These are phyloP conservation scores for Piper betle DNA, from an alignment of 164 flowering plant species.

Conservation along the genomic window DNA sequence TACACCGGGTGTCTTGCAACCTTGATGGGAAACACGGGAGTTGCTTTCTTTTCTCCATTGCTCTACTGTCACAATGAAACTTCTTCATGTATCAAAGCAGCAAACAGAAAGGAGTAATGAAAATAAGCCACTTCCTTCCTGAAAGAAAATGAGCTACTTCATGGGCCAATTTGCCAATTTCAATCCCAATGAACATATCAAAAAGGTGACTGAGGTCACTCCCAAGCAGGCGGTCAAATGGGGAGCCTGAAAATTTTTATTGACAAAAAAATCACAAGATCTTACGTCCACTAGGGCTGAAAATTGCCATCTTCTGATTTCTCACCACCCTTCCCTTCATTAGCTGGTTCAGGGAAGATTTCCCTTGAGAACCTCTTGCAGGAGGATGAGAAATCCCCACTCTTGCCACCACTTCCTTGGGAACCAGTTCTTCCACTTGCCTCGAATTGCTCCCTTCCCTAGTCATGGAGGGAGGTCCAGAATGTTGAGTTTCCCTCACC, in stretches of 20 bases:
- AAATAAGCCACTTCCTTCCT: too few species aligned
- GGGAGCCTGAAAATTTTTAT: slow-evolving; percentile 22
- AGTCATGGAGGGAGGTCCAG: slow-evolving; percentile 11
- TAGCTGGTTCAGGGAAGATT: slow-evolving; percentile 71
- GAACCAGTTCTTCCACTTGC: slow-evolving; percentile 43
- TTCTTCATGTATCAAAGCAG: too few species aligned
- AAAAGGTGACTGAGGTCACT: too few species aligned
- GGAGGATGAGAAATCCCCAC: slow-evolving; percentile 45
- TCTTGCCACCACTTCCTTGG: slow-evolving; percentile 36
- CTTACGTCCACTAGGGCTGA: slow-evolving; percentile 8
- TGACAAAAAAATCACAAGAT: slow-evolving; percentile 36
- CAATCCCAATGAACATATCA: too few species aligned
- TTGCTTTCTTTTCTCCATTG: too few species aligned
- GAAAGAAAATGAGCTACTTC: too few species aligned
- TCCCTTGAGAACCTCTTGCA: slow-evolving; percentile 56
- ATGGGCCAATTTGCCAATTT: too few species aligned
- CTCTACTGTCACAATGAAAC: too few species aligned
- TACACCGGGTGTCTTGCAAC: too few species aligned
- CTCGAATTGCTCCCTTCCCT: slow-evolving; percentile 42
- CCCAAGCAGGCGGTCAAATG: slow-evolving; percentile 21
- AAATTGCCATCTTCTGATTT: slow-evolving; percentile 17
- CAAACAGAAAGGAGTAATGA: too few species aligned
- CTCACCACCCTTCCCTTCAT: slow-evolving; percentile 26
- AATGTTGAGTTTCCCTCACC: too few species aligned
- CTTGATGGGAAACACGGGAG: too few species aligned